These are phyloP conservation scores for Solanum tarijense DNA, from an alignment of 257 asterid genomes.

Conservation along the genomic window DNA sequence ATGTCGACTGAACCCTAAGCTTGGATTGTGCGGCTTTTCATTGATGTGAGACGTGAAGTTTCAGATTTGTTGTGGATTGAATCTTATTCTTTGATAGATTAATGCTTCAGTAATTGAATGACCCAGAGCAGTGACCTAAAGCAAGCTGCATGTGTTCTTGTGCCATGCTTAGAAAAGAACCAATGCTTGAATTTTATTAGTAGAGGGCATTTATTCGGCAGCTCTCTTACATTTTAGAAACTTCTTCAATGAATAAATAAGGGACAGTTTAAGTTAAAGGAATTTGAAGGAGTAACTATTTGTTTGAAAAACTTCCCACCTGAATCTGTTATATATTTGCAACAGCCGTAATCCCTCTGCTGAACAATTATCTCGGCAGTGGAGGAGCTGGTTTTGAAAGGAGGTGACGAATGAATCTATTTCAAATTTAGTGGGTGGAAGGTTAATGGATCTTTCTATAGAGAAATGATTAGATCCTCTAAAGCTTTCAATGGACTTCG, in stretches of 20 bases:
- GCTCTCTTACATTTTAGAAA: background rate
- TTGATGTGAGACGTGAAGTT: background rate
- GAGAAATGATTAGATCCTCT: slow-evolving; percentile 67
- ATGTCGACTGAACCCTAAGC: background rate
- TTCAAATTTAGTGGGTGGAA: slow-evolving; percentile 35
- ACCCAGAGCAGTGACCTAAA: background rate
- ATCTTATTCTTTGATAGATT: background rate
- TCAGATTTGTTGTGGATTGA: background rate
- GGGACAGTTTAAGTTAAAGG: background rate
- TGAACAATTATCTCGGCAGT: slow-evolving; percentile 37
- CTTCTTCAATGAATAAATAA: background rate
- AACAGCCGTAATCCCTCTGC: background rate
- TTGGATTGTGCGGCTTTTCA: background rate
- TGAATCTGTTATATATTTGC: background rate
- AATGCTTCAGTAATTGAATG: background rate
- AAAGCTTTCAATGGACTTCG: slow-evolving; percentile 26
- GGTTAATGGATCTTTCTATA: slow-evolving; percentile 41
- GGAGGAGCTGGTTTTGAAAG: slow-evolving; percentile 44
- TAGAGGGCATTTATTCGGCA: background rate
- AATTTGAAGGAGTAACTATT: background rate
- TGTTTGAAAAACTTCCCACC: background rate
- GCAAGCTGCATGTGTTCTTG: background rate
- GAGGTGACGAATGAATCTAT: slow-evolving; percentile 33
- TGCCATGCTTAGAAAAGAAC: background rate
- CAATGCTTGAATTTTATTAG: background rate